Base-by-base conservation (phyloP, 371 early-diverging fungal genomes). In the Mucor plumbeus region DNA sequence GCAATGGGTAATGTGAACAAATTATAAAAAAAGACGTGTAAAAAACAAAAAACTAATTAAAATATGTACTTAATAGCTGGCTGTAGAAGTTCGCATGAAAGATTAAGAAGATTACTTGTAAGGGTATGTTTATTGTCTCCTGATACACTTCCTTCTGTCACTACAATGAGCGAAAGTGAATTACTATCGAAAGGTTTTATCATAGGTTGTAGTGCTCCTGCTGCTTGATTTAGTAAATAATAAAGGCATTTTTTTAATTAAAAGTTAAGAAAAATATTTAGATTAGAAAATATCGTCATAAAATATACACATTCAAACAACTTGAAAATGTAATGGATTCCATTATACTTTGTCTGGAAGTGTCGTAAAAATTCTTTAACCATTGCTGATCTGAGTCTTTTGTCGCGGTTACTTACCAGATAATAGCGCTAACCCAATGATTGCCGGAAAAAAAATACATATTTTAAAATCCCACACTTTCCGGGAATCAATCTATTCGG, bases 41-140 rank as follows among this genome's bases (percentile, higher is more conserved):
- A 9, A n/a, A 8, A 21, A 48, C 21, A 9, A n/a, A 8, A 21
- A 48, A 48, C 19, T 19, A 8, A 48, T 21, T 35, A 8, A 61
- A 41, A 19, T 35, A n/a, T 63, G 57, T 21, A 34, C 62, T 34
- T 48, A 39, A n/a, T 71, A 78, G 74, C 78, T 56, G 87, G 87
- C n/a, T 86, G 87, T 73, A 74, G 85, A 68, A 83, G 76, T 15
- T 84, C 85, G 4, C 83, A 85, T 65, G 87, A 86, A 60, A 75
- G 87, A 17, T 65, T 86, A 11, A 71, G 81, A 72, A 77, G 84
- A 8, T 59, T 86, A 10, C 67, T 86, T 33, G 80, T 84, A 38
- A 73, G 84, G 15, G 79, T 76, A 4, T 83, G 84, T 65, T 70
- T 85, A 14, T 50, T 70, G n/a, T 63, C 73, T 33, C 64, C 75